A percentile compares a stretch with the other conserved stretches of the same genome.
These are phyloP conservation scores for Puccinia hordei DNA, from an alignment of 1,284 basidiomycete genomes.

Conservation along the genomic window DNA sequence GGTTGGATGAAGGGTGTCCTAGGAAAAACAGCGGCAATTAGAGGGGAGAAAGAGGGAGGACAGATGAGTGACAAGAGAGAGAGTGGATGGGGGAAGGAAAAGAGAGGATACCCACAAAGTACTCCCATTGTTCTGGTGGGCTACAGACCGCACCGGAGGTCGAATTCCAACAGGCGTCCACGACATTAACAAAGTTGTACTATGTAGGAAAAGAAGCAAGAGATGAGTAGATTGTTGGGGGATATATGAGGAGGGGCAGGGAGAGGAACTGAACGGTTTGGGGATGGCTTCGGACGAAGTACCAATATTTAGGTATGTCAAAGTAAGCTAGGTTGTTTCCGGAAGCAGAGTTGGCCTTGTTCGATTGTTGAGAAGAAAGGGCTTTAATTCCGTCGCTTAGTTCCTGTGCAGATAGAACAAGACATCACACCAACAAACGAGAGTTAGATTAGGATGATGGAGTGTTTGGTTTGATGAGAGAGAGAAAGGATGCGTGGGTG, in stretches of 20 bases:
- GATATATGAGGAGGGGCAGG: not conserved
- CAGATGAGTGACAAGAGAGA: not conserved
- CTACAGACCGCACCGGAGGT: conserved; percentile 32
- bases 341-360: not conserved
- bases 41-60: not conserved
- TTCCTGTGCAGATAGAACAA: not conserved
- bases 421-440: not conserved
- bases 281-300: conserved; percentile 18
- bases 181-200: conserved; percentile 32
- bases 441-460: not conserved
- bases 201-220: not conserved
- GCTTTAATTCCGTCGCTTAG: not conserved
- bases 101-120: conserved; percentile 9
- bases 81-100: not conserved
- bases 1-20: conserved; percentile 43
- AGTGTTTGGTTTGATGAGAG: not conserved
- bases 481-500: no score
- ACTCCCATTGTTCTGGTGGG: not conserved
- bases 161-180: conserved; percentile 43
- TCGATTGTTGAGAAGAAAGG: not conserved
- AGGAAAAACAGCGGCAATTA: not conserved
- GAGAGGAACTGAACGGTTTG: not conserved
- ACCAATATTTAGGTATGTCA: conserved; percentile 14
- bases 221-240: not conserved
- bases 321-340: conserved; percentile 5